Conservation (phyloP, 208 protist genomes). For the Histomonas meleagridis region DNA sequence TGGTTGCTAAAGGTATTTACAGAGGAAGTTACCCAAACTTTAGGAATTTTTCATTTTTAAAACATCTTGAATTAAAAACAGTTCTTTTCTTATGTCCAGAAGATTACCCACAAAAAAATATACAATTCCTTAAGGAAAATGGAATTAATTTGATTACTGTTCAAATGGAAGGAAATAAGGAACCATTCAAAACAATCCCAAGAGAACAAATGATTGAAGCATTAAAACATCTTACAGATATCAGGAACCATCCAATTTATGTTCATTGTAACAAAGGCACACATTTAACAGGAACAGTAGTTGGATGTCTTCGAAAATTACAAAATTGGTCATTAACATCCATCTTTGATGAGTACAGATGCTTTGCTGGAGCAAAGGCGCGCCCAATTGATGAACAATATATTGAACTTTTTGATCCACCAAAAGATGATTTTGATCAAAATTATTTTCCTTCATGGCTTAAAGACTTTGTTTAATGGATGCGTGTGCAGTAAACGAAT, state of each 20-base stretch:
- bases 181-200: slow-evolving; percentile 86
- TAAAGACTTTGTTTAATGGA: background rate
- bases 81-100: slow-evolving; percentile 67
- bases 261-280: slow-evolving; percentile 88
- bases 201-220: slow-evolving; percentile 51
- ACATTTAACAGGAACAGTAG: slow-evolving; percentile 48
- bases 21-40: slow-evolving; percentile 79
- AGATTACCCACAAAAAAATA: background rate
- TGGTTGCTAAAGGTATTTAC: slow-evolving; percentile 66
- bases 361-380: slow-evolving; percentile 48
- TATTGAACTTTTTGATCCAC: slow-evolving; percentile 49
- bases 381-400: slow-evolving; percentile 46
- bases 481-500: no score
- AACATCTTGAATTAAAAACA: slow-evolving; percentile 72
- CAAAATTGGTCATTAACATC: slow-evolving; percentile 48
- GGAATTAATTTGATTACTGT: slow-evolving; percentile 64
- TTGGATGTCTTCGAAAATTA: slow-evolving; percentile 47
- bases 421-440: background rate
- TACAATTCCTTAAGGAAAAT: slow-evolving; percentile 33
- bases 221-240: slow-evolving; percentile 54
- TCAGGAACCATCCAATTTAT: slow-evolving; percentile 75
- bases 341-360: slow-evolving; percentile 49
- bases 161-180: slow-evolving; percentile 78
- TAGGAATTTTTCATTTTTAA: slow-evolving; percentile 83
- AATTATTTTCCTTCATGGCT: background rate